phyloP scores from a whole-genome alignment of 495 filamentous ascomycete genomes.

The Sordaria brevicollis region DNA sequence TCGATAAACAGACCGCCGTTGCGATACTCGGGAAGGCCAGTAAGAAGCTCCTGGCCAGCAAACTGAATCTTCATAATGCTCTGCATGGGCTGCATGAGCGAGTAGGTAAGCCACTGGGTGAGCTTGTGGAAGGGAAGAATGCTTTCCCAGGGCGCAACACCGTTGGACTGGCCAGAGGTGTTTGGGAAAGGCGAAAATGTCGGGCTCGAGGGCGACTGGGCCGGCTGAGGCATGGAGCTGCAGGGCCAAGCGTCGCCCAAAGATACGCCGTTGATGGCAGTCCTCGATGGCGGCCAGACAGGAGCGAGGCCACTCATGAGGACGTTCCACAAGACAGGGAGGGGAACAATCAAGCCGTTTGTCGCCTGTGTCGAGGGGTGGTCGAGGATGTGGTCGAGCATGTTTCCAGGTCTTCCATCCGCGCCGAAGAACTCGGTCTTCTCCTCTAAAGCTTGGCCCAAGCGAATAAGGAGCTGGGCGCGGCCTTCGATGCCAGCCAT shows the following conservation, averaged over 20 bases:
- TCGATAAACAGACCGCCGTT: constrained; percentile 84
- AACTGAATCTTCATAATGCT: constrained; percentile 68
- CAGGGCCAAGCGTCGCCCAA: constrained; percentile 95
- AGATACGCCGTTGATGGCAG: constrained; percentile 75
- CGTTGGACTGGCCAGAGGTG: constrained; percentile 19
- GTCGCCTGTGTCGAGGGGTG: constrained; percentile 82
- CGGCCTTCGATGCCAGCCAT: constrained; percentile 83
- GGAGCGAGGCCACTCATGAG: constrained; percentile 78
- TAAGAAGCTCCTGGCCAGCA: constrained; percentile 66
- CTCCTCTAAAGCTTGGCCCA: constrained; percentile 60
- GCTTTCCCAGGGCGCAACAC: constrained; percentile 71
- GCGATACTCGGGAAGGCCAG: constrained; percentile 77
- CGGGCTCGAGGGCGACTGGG: constrained; percentile 39
- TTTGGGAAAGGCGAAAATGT: constrained; percentile 38
- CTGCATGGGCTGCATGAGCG: constrained; percentile 78
- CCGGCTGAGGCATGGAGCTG: constrained; percentile 62
- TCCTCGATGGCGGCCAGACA: constrained; percentile 86
- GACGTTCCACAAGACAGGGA: constrained; percentile 86
- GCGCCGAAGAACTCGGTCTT: constrained; percentile 80
- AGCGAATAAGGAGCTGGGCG: constrained; percentile 64
- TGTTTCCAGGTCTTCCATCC: constrained; percentile 80
- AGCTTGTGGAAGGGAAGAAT: constrained; percentile 94
- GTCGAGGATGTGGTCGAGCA: constrained; percentile 90
- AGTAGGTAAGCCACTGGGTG: constrained; percentile 85
- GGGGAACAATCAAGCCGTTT: constrained; percentile 72